Base-by-base conservation (phyloP, 2,329 filamentous ascomycete species). In the Alternaria atra region DNA sequence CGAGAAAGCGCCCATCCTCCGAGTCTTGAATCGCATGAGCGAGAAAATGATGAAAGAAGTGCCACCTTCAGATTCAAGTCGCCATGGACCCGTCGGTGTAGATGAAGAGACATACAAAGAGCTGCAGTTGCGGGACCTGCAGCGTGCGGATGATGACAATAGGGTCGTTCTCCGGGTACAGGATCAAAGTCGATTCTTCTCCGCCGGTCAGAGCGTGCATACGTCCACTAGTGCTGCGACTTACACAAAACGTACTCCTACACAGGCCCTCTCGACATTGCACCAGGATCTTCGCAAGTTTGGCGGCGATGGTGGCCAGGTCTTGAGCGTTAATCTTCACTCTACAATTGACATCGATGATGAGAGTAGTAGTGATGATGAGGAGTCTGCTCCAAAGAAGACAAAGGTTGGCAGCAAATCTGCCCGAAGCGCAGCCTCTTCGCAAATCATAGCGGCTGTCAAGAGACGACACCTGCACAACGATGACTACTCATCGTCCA, bases 41-140 rank as follows among this genome's bases (percentile, higher is more conserved):
- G 93, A 95, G 78, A 97, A 96, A 80, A 91, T 99, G 76, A 90
- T 99, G 86, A 91, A 91, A 48, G 91, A 94, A 66, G 92, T 97
- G 10, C 88, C 91, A 2, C 91, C 93, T 1, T 88, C 90, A 5
- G 93, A 97, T 75, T 81, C 84, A n/a, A 87, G 90, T 61, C 85
- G 87, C 1, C 86, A 89, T 62, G 85, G 84, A 5, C 86, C 89
- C 2, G 87, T 89, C 52, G 89, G 89, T 2, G 82, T 89, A 71
- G 90, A 93, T 61, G 90, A 93, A 68, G 86, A 89, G 39, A 89
- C 90, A 0, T 95, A 90, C 73, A 87, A 89, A 64, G 85, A 93
- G 73, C 82, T 98, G 32, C 86, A 89, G 39, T 84, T 99, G 13
- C 89, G 89, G 27, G 95, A 99, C 82, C 84, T 99, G 34, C 89